Evolutionary conservation across 2,329 filamentous ascomycete species (phyloP).

Genomic region (Sporothrix inflata): DNA sequence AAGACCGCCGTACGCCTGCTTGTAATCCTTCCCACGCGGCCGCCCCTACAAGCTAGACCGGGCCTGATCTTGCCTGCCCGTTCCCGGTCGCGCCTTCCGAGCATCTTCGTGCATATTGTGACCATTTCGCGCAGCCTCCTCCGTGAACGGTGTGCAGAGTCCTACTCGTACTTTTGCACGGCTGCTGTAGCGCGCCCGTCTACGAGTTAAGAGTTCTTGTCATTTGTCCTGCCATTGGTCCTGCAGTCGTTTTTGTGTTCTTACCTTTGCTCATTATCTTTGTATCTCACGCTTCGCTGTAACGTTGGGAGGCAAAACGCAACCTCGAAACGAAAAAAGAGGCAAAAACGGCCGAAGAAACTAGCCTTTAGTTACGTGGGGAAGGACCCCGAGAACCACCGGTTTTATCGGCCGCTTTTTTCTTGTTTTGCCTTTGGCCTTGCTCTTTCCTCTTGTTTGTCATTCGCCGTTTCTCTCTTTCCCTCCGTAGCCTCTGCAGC

Average conservation of each 20-base stretch:
- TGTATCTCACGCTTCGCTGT: background rate
- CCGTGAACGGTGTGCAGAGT: background rate
- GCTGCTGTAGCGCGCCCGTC: too few species aligned
- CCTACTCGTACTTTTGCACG: background rate
- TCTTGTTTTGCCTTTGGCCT: background rate
- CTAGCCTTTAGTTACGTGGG: constrained; percentile 14
- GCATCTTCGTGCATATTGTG: background rate
- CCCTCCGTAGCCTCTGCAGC: background rate
- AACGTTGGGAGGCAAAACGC: background rate
- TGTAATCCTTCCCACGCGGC: background rate
- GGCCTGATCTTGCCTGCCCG: background rate
- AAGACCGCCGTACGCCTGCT: background rate
- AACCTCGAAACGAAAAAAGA: background rate
- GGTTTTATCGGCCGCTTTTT: background rate
- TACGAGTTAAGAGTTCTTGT: too few species aligned
- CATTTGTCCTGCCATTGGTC: too few species aligned
- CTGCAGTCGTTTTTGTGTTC: background rate
- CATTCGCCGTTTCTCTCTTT: background rate
- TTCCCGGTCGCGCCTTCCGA: background rate
- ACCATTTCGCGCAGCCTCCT: background rate
- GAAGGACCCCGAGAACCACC: background rate
- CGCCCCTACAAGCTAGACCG: background rate
- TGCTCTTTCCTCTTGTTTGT: background rate
- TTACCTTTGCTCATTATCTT: background rate
- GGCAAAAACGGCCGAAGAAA: background rate